Evolutionary conservation across 306 rosid species (phyloP), one percentile per base, ranked within the genome.

Genomic region (Crotalaria pallida): DNA sequence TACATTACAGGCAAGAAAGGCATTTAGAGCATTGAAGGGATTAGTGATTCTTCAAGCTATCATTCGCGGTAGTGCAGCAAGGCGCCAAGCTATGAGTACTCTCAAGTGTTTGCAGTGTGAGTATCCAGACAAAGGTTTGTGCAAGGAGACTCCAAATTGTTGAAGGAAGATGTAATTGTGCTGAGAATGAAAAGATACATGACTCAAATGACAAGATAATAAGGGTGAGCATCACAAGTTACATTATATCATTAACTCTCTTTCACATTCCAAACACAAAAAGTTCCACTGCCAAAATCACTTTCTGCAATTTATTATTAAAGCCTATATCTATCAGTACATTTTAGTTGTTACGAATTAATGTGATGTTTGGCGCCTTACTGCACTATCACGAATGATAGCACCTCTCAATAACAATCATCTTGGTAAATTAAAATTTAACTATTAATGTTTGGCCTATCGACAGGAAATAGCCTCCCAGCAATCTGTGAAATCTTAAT

Each of bases 1-100:
- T n/a, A 29, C 21, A 27, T 78, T 75, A 41, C 81, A 94, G 98
- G 97, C 98, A 69, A 94, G 77, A 80, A 88, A 88, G 75, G 98
- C 98, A 38, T 76, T 88, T 83, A 57, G 87, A 61, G 98, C 98
- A 78, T 77, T 94, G 71, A 90, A 85, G 84, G 98, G 98, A 72
- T 88, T 94, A 67, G 98, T 94, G 79, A 94, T 77, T 74, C 98
- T 94, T 53, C 98, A 94, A 85, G 98, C 98, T 12, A 82, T 94
- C 41, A 90, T 94, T 15, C 82, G 98, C 4, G 98, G 98, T 58
- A 72, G 89, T 78, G 94, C 96, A 36, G 98, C 90, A 50, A 82
- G 98, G 58, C 94, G 97, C 59, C 97, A 94, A 85, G 92, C 97
- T 17, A 79, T 88, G 61, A 86, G 81, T 50, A 88, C 98, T 51